Evolutionary conservation across 2,329 filamentous ascomycete species (phyloP).

Genomic region (Xylariaceae sp.): DNA sequence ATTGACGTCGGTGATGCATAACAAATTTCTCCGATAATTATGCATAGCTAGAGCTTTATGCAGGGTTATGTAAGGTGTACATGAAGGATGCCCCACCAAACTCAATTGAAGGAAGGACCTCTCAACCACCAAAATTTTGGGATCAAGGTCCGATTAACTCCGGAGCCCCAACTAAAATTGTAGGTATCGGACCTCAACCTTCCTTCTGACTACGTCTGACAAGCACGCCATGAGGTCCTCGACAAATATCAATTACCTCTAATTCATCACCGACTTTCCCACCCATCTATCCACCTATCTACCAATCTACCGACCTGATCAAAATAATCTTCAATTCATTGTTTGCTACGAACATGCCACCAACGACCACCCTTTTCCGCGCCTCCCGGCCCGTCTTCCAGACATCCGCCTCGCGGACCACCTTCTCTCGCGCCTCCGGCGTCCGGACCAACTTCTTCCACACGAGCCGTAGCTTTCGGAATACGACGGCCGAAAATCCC

Average conservation of each 20-base stretch:
- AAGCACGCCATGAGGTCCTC: too few species aligned
- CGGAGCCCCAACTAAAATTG: conserved; percentile 21
- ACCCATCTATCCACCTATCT: neutral
- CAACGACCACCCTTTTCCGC: conserved; percentile 54
- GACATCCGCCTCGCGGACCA: conserved; percentile 57
- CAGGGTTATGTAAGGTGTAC: neutral
- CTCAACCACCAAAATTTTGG: conserved; percentile 4
- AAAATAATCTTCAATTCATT: neutral
- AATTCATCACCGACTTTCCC: conserved; percentile 8
- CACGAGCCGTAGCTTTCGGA: conserved; percentile 69
- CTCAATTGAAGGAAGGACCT: too few species aligned
- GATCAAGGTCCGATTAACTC: conserved; percentile 3
- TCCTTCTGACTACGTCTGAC: neutral
- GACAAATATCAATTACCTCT: neutral
- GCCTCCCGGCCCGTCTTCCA: conserved; percentile 58
- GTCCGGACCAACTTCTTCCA: conserved; percentile 47
- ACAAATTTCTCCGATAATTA: neutral
- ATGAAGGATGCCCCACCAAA: too few species aligned
- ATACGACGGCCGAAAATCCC: conserved; percentile 56
- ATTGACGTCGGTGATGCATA: conserved; percentile 22
- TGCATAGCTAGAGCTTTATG: conserved; percentile 8
- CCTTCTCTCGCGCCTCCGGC: conserved; percentile 49
- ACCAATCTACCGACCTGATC: conserved; percentile 1
- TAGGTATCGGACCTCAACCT: neutral
- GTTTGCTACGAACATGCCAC: conserved; percentile 42